Evolutionary conservation across 768 basidiomycete genomes (phyloP), one percentile per base, ranked within the genome.

Genomic region (Trametes sanguinea): DNA sequence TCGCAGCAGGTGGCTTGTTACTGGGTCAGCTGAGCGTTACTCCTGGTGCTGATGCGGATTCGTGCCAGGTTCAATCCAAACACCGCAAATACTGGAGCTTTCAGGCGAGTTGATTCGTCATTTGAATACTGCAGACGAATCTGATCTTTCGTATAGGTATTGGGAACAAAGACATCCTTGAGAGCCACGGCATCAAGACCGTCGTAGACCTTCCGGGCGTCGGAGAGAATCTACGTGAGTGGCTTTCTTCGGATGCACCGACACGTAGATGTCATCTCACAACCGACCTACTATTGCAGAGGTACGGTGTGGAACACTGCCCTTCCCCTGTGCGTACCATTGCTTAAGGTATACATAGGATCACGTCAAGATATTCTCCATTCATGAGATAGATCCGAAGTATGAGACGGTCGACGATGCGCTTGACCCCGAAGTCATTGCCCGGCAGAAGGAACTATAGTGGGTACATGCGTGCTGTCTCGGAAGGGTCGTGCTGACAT

Each of bases 161-260:
- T 17, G 59, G 59, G 0, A 60, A 53, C 32, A 35, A 27, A 17
- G 17, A 44, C 1, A 53, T 60, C 6, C 27, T 60, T n/a, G 10
- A 35, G 6, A 52, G 22, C 4, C 46, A 45, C 33, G 58, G 59
- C 10, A 47, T 60, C 7, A 6, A 22, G 35, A 44, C 59, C 11
- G 33, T 60, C 4, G 14, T 60, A 16, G 59, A 60, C 27, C 17
- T 53, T 5, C 59, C 59, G 8, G 44, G 52, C 7, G 59, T 60
- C 9, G 59, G 59, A 44, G 59, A 60, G 30, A 60, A 60, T 11
- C 52, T 60, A 2, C 59, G 58, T 60, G 14, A 35, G 58, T 60
- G 17, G 46, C 17, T 51, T 7, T 9, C 27, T 8, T n/a, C n/a
- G n/a, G n/a, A n/a, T n/a, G n/a, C n/a, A n/a, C n/a, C n/a, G n/a